Evolutionary conservation across 129 eudicot species (phyloP).

Genomic region (Flaveria trinervia): DNA sequence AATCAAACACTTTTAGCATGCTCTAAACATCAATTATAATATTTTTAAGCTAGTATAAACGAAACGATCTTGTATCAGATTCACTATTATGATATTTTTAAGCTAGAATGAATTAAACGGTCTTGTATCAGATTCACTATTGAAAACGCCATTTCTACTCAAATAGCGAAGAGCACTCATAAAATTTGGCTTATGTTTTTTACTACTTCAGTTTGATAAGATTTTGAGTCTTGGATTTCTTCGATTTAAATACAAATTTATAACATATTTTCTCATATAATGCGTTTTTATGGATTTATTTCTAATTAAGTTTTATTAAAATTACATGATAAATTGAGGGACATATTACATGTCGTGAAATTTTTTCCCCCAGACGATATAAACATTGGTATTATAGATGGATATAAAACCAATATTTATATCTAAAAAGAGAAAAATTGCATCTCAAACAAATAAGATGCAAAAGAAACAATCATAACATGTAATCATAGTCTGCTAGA

Average conservation of each 20-base stretch:
- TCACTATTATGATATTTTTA: too few species aligned
- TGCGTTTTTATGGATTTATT: background rate
- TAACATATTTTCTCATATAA: background rate
- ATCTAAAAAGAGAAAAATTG: background rate
- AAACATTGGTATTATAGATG: background rate
- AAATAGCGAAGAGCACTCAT: background rate
- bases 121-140: too few species aligned
- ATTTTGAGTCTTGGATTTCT: too few species aligned
- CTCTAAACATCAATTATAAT: background rate
- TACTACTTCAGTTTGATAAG: too few species aligned
- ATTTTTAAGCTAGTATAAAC: background rate
- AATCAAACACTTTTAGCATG: background rate
- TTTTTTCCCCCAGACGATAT: background rate
- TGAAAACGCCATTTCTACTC: background rate
- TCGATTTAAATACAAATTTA: background rate
- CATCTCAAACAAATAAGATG: background rate
- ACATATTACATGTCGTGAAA: background rate
- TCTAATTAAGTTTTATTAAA: background rate
- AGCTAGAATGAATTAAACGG: too few species aligned
- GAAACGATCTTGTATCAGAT: too few species aligned
- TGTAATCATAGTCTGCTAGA: slow-evolving; percentile 25
- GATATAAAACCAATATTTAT: background rate
- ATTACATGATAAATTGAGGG: background rate
- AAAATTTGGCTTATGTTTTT: too few species aligned
- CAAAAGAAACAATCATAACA: background rate